A percentile compares a stretch with the other conserved stretches of the same genome.
These are phyloP conservation scores for Pichia cabralensis DNA, from an alignment of 805 yeast genomes.

Conservation along the genomic window DNA sequence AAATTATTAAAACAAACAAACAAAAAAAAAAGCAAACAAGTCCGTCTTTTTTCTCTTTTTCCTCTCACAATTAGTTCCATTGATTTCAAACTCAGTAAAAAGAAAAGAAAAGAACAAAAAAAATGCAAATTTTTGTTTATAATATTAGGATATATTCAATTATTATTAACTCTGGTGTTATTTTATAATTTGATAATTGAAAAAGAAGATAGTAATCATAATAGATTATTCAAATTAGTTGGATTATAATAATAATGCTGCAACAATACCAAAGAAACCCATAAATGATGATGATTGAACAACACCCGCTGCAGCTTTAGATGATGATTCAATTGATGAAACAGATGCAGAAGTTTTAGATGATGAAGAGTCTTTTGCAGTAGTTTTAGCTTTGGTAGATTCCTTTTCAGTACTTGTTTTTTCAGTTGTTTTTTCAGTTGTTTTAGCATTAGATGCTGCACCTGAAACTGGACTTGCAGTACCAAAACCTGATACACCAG, in stretches of 20 bases:
- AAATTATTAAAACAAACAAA: too few relatives aligned
- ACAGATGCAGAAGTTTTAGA: conserved; percentile 9
- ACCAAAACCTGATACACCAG: conserved; percentile 66
- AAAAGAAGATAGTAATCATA: too few relatives aligned
- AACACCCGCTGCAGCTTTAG: conserved; percentile 11
- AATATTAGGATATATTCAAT: too few relatives aligned
- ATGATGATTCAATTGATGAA: conserved; percentile 14
- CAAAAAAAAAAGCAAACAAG: too few relatives aligned
- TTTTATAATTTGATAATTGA: too few relatives aligned
- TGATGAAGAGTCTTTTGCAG: conserved; percentile 4
- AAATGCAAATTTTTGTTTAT: too few relatives aligned
- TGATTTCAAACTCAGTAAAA: too few relatives aligned
- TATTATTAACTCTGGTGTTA: too few relatives aligned
- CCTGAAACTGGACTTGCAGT: conserved; percentile 26
- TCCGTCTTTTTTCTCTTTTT: too few relatives aligned
- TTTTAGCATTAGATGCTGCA: conserved; percentile 9
- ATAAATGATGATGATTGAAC: conserved; percentile 9
- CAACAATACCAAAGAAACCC: conserved; percentile 15
- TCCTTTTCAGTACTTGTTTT: conserved; percentile 2
- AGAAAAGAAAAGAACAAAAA: too few relatives aligned
- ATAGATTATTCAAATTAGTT: neutral
- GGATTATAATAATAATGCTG: conserved; percentile 16
- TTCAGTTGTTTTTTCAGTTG: conserved; percentile 10
- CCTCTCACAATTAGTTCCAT: too few relatives aligned
- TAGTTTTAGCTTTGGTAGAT: conserved; percentile 5